These are phyloP conservation scores for Fusarium devonianum DNA, from an alignment of 2,329 filamentous ascomycete species.

Conservation along the genomic window DNA sequence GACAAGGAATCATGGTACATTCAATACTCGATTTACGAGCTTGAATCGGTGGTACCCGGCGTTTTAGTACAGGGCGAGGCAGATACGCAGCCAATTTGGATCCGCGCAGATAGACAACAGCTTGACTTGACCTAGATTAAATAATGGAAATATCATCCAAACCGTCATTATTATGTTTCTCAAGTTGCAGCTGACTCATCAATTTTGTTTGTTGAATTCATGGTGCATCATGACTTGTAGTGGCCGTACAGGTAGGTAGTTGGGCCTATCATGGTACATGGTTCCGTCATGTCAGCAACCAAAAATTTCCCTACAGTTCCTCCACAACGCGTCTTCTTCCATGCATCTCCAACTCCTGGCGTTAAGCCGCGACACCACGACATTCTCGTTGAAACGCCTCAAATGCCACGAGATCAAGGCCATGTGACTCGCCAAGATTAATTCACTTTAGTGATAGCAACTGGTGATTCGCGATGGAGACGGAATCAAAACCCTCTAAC, in stretches of 20 bases:
- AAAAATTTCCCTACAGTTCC: slow-evolving; percentile 22
- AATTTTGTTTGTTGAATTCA: no score
- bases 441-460: slow-evolving; percentile 5
- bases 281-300: slow-evolving; percentile 35
- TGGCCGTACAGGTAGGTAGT: no score
- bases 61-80: no score
- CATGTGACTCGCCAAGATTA: slow-evolving; percentile 30
- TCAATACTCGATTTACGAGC: neutral
- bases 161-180: no score
- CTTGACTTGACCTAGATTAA: neutral
- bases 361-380: slow-evolving; percentile 14
- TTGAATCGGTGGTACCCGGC: no score
- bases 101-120: no score
- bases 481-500: slow-evolving; percentile 43
- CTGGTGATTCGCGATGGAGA: slow-evolving; percentile 39
- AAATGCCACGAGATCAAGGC: slow-evolving; percentile 10
- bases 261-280: slow-evolving; percentile 15
- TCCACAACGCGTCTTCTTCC: slow-evolving; percentile 37
- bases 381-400: slow-evolving; percentile 3
- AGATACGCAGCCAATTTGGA: no score
- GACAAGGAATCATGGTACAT: neutral
- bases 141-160: no score
- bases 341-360: slow-evolving; percentile 25
- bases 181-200: no score
- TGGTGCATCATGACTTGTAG: no score